Percentiles rank a stretch among this genome's conserved stretches.
phyloP scores from a whole-genome alignment of 768 basidiomycete genomes.

The Termitomyces sp. region DNA sequence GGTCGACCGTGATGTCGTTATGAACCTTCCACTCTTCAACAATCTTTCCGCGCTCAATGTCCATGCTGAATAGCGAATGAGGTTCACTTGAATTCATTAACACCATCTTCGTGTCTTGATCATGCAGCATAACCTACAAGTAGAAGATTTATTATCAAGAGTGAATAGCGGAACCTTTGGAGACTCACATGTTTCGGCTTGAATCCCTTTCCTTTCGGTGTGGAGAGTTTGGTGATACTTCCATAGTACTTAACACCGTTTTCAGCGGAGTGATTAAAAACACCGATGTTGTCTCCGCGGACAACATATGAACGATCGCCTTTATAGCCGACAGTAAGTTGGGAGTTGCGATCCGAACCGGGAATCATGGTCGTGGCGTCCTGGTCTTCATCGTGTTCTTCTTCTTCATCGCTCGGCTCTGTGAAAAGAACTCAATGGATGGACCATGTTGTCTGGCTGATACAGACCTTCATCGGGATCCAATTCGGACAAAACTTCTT shows the following conservation, averaged over 20 bases:
- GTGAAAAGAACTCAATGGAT: neutral
- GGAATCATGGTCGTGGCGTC: slow-evolving; percentile 24
- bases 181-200: slow-evolving; percentile 71
- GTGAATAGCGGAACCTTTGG: neutral
- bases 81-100: slow-evolving; percentile 80
- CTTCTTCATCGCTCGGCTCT: slow-evolving; percentile 40
- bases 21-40: slow-evolving; percentile 99
- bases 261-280: slow-evolving; percentile 71
- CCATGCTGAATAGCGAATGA: slow-evolving; percentile 83
- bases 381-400: slow-evolving; percentile 41
- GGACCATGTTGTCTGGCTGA: neutral
- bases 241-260: slow-evolving; percentile 79
- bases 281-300: slow-evolving; percentile 86
- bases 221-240: slow-evolving; percentile 78
- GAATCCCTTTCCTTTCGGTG: slow-evolving; percentile 78
- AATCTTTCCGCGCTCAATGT: slow-evolving; percentile 91
- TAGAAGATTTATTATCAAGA: slow-evolving; percentile 6
- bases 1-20: slow-evolving; percentile 78
- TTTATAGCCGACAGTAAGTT: slow-evolving; percentile 91
- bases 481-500: slow-evolving; percentile 67
- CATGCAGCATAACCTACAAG: slow-evolving; percentile 87
- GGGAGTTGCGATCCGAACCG: slow-evolving; percentile 73
- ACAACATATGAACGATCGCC: slow-evolving; percentile 93
- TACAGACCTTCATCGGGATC: slow-evolving; percentile 54
- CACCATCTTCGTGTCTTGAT: slow-evolving; percentile 95